These are phyloP conservation scores for Lachnellula hyalina DNA, from an alignment of 2,329 filamentous ascomycete genomes.

Conservation along the genomic window DNA sequence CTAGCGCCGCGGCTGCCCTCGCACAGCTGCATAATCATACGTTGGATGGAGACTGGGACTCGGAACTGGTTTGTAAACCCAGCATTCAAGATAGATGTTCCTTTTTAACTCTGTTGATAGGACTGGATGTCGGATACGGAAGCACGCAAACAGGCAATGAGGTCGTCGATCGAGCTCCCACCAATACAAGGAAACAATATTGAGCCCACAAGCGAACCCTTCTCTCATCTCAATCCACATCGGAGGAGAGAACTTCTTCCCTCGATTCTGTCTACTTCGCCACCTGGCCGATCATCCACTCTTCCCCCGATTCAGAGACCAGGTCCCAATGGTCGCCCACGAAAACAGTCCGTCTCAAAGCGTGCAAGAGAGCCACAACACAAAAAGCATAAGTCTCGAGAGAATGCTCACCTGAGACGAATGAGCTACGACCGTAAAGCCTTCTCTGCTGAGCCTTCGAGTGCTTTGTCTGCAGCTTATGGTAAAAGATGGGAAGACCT, in stretches of 20 bases:
- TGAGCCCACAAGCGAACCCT: slow-evolving; percentile 59
- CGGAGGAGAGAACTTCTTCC: slow-evolving; percentile 72
- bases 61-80: slow-evolving; percentile 58
- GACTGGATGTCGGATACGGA: slow-evolving; percentile 70
- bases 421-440: slow-evolving; percentile 73
- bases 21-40: slow-evolving; percentile 80
- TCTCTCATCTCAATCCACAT: slow-evolving; percentile 54
- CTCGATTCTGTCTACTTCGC: slow-evolving; percentile 75
- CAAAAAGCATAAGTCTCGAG: slow-evolving; percentile 70
- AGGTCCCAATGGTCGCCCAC: slow-evolving; percentile 60
- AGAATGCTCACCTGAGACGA: slow-evolving; percentile 61
- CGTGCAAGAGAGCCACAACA: slow-evolving; percentile 71
- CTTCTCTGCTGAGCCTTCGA: slow-evolving; percentile 77
- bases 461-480: slow-evolving; percentile 45
- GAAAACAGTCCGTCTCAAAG: slow-evolving; percentile 84
- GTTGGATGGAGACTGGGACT: slow-evolving; percentile 71
- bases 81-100: neutral
- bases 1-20: slow-evolving; percentile 77
- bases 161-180: slow-evolving; percentile 63
- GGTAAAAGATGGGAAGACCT: slow-evolving; percentile 95
- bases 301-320: slow-evolving; percentile 76
- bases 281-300: slow-evolving; percentile 81
- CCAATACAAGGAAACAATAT: slow-evolving; percentile 57
- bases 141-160: slow-evolving; percentile 56
- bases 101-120: slow-evolving; percentile 35